Evolutionary conservation across 371 early-diverging fungal species (phyloP).

Genomic region (Actinomortierella wolfii): DNA sequence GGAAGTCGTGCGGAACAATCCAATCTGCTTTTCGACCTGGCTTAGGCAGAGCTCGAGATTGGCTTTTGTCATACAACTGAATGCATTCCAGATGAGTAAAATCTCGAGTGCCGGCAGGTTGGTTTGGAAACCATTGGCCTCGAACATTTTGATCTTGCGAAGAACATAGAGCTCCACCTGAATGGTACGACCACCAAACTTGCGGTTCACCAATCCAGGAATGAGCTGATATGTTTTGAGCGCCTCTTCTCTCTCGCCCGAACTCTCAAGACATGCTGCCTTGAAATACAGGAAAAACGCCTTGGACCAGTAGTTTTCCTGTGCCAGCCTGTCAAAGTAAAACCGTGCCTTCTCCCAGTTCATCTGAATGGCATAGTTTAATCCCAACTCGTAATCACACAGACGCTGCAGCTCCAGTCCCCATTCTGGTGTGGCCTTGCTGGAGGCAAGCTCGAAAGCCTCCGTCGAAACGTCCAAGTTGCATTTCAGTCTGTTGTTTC

Average conservation of each 20-base stretch:
- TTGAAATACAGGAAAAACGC: slow-evolving; percentile 64
- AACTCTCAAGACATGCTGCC: slow-evolving; percentile 60
- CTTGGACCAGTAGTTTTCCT: slow-evolving; percentile 64
- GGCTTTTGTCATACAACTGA: slow-evolving; percentile 55
- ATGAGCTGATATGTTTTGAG: slow-evolving; percentile 56
- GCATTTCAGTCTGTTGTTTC: slow-evolving; percentile 56
- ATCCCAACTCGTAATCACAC: slow-evolving; percentile 63
- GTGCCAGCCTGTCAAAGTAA: slow-evolving; percentile 54
- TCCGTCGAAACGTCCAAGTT: slow-evolving; percentile 58
- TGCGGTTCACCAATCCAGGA: slow-evolving; percentile 52
- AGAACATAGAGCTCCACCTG: slow-evolving; percentile 60
- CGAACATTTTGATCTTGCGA: slow-evolving; percentile 57
- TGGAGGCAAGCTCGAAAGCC: slow-evolving; percentile 57
- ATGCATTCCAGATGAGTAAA: slow-evolving; percentile 61
- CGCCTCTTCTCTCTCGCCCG: slow-evolving; percentile 56
- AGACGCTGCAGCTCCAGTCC: slow-evolving; percentile 58
- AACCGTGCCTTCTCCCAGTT: slow-evolving; percentile 56
- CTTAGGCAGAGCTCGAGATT: slow-evolving; percentile 47
- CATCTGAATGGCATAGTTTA: slow-evolving; percentile 58
- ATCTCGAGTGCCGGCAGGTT: slow-evolving; percentile 60
- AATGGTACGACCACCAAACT: slow-evolving; percentile 59
- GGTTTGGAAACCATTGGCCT: slow-evolving; percentile 59
- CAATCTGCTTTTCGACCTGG: slow-evolving; percentile 51
- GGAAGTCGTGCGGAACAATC: slow-evolving; percentile 16
- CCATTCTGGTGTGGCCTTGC: slow-evolving; percentile 58